Conservation (phyloP, 495 filamentous ascomycete genomes). For the Penicillium odoratum region DNA sequence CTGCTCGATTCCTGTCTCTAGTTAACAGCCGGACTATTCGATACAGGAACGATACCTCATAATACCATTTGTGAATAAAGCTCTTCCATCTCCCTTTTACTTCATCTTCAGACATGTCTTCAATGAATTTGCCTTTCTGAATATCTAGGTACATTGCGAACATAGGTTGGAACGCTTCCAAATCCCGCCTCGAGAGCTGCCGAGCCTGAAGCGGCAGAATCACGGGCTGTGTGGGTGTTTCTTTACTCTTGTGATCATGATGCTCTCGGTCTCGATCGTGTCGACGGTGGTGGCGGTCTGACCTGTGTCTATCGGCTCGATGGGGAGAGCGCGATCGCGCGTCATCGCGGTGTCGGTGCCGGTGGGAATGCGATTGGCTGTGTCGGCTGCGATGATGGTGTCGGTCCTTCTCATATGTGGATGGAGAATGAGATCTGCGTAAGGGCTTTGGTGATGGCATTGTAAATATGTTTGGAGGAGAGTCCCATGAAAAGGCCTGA, state of each 20-base stretch:
- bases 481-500: background rate
- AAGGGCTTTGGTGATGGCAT: slow-evolving; percentile 29
- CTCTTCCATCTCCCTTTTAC: slow-evolving; percentile 88
- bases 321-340: slow-evolving; percentile 32
- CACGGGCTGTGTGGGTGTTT: slow-evolving; percentile 22
- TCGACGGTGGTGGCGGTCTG: slow-evolving; percentile 23
- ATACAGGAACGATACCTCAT: background rate
- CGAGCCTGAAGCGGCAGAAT: slow-evolving; percentile 67
- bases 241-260: slow-evolving; percentile 12
- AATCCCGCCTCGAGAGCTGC: slow-evolving; percentile 64
- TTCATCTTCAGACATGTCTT: slow-evolving; percentile 67
- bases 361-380: slow-evolving; percentile 23
- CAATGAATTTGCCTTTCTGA: slow-evolving; percentile 72
- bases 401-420: slow-evolving; percentile 11
- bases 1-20: slow-evolving; percentile 74
- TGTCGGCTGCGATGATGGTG: slow-evolving; percentile 28
- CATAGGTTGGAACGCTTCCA: slow-evolving; percentile 62
- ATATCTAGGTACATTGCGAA: slow-evolving; percentile 88
- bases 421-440: slow-evolving; percentile 12
- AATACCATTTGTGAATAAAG: slow-evolving; percentile 84
- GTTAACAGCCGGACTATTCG: background rate
- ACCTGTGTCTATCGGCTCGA: slow-evolving; percentile 26
- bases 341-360: slow-evolving; percentile 25
- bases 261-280: slow-evolving; percentile 13
- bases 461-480: background rate